Evolutionary conservation across 192 early-diverging fungal genomes (phyloP).

Genomic region (Coemansia sp.): DNA sequence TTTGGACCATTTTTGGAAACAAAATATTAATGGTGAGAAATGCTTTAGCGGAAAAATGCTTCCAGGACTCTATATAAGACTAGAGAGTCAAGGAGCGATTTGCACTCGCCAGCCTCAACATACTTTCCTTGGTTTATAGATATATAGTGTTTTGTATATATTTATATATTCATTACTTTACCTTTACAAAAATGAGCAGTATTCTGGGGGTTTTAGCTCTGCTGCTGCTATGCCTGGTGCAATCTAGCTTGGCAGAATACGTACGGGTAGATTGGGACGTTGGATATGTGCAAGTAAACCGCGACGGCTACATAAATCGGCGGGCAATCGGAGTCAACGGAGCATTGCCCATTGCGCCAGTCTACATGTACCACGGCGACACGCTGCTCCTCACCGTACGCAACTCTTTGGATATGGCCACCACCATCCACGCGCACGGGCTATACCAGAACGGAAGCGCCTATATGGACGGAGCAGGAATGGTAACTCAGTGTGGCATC

Average conservation of each 20-base stretch:
- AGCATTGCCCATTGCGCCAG: slow-evolving; percentile 50
- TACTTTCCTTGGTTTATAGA: no score
- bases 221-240: not conserved
- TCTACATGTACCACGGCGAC: slow-evolving; percentile 17
- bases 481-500: slow-evolving; percentile 71
- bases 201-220: no score
- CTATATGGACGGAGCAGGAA: slow-evolving; percentile 64
- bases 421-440: slow-evolving; percentile 71
- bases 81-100: no score
- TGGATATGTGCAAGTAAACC: slow-evolving; percentile 58
- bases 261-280: slow-evolving; percentile 56
- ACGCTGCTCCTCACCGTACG: slow-evolving; percentile 20
- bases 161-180: no score
- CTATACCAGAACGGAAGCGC: slow-evolving; percentile 64
- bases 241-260: not conserved
- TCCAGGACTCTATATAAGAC: no score
- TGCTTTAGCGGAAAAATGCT: no score
- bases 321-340: slow-evolving; percentile 64
- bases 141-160: no score
- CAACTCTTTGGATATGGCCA: slow-evolving; percentile 56
- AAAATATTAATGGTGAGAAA: no score
- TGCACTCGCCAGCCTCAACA: no score
- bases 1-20: no score
- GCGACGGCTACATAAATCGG: slow-evolving; percentile 57
- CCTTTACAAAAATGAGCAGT: no score